Percentiles rank a stretch among this genome's conserved stretches.
Evolutionary conservation across 2,329 filamentous ascomycete species (phyloP).

Genomic region (Xylaria sp.): DNA sequence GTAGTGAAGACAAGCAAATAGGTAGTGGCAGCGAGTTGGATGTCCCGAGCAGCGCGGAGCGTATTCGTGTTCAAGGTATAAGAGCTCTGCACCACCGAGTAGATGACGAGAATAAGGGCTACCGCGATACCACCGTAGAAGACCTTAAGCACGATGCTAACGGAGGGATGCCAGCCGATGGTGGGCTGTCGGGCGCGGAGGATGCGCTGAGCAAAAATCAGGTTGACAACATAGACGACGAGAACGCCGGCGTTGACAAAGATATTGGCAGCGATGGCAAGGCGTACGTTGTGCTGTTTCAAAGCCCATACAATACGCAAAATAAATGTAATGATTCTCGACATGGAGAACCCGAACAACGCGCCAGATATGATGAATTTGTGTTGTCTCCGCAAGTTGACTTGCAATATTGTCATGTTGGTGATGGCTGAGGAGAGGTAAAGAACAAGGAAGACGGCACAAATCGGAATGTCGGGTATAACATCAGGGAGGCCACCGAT

Average conservation of each 20-base stretch:
- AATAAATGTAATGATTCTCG: conserved; percentile 49
- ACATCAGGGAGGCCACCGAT: conserved; percentile 68
- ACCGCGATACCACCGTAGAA: conserved; percentile 45
- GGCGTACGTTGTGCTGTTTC: conserved; percentile 43
- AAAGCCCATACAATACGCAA: conserved; percentile 52
- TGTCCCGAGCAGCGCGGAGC: conserved; percentile 40
- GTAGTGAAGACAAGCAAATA: conserved; percentile 47
- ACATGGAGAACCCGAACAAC: conserved; percentile 53
- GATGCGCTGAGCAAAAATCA: conserved; percentile 54
- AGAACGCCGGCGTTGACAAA: conserved; percentile 53
- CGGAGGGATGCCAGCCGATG: conserved; percentile 49
- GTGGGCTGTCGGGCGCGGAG: conserved; percentile 52
- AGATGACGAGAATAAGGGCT: conserved; percentile 49
- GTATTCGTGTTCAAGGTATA: conserved; percentile 43
- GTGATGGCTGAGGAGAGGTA: conserved; percentile 63
- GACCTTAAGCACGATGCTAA: conserved; percentile 44
- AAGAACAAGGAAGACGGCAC: conserved; percentile 68
- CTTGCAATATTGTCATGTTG: conserved; percentile 67
- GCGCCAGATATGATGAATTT: conserved; percentile 53
- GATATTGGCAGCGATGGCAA: conserved; percentile 51
- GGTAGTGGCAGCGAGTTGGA: conserved; percentile 45
- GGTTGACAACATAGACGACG: conserved; percentile 52
- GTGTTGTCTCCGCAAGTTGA: conserved; percentile 50
- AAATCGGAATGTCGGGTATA: conserved; percentile 71
- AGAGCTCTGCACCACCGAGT: conserved; percentile 45